Evolutionary conservation across 495 filamentous ascomycete species (phyloP).

Genomic region (Aspergillus cristatus): DNA sequence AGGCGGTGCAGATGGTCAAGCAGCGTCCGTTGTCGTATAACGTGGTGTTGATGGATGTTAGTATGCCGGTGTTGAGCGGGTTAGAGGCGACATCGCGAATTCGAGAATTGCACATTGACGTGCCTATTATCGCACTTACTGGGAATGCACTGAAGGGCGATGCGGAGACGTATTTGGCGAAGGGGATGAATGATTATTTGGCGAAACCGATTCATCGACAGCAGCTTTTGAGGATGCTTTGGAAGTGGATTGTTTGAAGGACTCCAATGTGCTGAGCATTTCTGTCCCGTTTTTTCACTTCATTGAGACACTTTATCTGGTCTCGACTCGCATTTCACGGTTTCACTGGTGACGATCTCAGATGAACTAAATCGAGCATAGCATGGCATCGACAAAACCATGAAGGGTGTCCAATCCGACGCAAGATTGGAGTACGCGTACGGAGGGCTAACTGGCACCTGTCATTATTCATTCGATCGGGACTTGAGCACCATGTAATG

Average conservation of each 20-base stretch:
- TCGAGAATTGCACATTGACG: constrained; percentile 38
- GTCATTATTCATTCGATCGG: no score
- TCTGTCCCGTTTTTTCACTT: no score
- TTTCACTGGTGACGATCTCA: no score
- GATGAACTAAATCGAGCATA: no score
- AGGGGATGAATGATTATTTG: constrained; percentile 56
- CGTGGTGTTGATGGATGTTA: constrained; percentile 53
- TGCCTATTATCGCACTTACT: constrained; percentile 57
- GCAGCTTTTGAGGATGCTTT: constrained; percentile 24
- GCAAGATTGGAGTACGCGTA: no score
- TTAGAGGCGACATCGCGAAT: constrained; percentile 55
- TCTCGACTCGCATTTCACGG: no score
- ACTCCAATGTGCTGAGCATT: no score
- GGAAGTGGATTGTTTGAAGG: constrained; percentile 35
- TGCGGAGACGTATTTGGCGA: constrained; percentile 45
- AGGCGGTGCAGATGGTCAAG: constrained; percentile 45
- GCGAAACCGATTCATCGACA: constrained; percentile 49
- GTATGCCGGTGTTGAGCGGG: constrained; percentile 67
- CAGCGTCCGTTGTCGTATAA: constrained; percentile 43
- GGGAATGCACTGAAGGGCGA: constrained; percentile 56
- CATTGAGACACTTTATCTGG: no score
- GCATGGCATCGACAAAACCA: no score
- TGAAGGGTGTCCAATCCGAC: no score
- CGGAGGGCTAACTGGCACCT: no score
- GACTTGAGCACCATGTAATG: no score